Conservation (phyloP, 2,329 filamentous ascomycete genomes). For the Pseudonectria foliicola region DNA sequence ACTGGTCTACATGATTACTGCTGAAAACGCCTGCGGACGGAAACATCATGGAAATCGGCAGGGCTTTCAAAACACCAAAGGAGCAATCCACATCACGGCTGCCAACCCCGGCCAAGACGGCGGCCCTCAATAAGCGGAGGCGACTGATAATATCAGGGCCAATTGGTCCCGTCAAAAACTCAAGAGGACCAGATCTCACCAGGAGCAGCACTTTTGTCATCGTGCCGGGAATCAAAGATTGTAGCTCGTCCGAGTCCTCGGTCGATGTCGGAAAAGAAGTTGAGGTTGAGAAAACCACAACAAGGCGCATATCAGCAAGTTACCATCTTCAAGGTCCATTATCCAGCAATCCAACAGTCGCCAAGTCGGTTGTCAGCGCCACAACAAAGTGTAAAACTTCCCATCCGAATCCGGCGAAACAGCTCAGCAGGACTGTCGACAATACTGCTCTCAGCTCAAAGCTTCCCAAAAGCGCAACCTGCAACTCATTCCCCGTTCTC, state of each 20-base stretch:
- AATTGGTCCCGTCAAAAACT: constrained; percentile 31
- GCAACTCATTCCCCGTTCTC: constrained; percentile 6
- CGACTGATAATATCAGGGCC: constrained; percentile 29
- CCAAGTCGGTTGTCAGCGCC: constrained; percentile 21
- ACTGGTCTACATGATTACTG: no score
- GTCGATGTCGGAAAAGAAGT: constrained; percentile 2
- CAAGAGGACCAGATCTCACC: constrained; percentile 27
- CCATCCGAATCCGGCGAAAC: constrained; percentile 6
- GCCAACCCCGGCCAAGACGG: constrained; percentile 7
- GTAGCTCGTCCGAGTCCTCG: constrained; percentile 16
- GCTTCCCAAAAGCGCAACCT: constrained; percentile 7
- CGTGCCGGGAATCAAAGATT: constrained; percentile 30
- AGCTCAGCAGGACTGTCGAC: constrained; percentile 11
- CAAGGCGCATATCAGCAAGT: constrained; percentile 25
- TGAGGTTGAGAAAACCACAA: constrained; percentile 7
- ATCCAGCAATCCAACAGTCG: constrained; percentile 23
- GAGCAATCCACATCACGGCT: constrained; percentile 8
- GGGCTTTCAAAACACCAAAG: constrained; percentile 6
- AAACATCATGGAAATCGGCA: constrained; percentile 12
- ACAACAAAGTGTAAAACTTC: constrained; percentile 12
- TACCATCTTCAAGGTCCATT: constrained; percentile 19
- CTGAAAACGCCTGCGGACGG: no score
- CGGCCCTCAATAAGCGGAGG: constrained; percentile 13
- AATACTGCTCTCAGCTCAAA: constrained; percentile 9
- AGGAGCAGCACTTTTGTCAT: constrained; percentile 29